Percentiles rank a stretch among this genome's conserved stretches.
phyloP scores from a whole-genome alignment of 805 yeast genomes.

The Metschnikowia orientalis region DNA sequence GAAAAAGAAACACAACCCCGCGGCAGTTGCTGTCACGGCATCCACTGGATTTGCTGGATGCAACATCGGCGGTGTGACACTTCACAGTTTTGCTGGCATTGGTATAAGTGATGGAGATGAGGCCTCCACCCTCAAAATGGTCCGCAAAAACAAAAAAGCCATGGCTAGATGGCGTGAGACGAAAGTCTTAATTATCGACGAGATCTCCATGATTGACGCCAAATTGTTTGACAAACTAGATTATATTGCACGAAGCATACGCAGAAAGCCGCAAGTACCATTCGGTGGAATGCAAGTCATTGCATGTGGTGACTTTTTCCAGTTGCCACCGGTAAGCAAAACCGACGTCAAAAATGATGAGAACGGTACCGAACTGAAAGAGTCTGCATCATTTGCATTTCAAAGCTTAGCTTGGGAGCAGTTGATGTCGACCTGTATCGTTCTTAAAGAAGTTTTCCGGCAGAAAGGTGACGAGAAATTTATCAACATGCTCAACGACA shows the following conservation, averaged over 20 bases:
- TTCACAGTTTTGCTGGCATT: conserved; percentile 81
- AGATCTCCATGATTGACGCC: conserved; percentile 91
- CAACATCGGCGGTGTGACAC: conserved; percentile 85
- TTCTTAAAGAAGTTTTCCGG: conserved; percentile 78
- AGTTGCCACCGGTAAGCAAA: conserved; percentile 81
- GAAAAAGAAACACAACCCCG: conserved; percentile 32
- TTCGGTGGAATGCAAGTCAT: conserved; percentile 94
- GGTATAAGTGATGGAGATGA: conserved; percentile 66
- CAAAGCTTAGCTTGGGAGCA: conserved; percentile 67
- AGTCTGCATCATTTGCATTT: conserved; percentile 57
- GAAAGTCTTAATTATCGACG: conserved; percentile 80
- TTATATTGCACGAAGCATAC: conserved; percentile 53
- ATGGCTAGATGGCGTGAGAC: conserved; percentile 60
- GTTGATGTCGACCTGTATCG: conserved; percentile 59
- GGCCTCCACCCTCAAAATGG: conserved; percentile 41
- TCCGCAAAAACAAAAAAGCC: conserved; percentile 43
- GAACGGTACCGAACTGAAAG: conserved; percentile 17
- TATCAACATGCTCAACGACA: conserved; percentile 72
- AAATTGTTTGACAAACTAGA: conserved; percentile 70
- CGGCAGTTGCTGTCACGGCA: conserved; percentile 80
- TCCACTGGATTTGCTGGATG: conserved; percentile 96
- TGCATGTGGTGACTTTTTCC: conserved; percentile 93
- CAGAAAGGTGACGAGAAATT: conserved; percentile 77
- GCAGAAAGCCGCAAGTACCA: conserved; percentile 51
- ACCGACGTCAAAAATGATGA: conserved; percentile 22